Percentiles rank a stretch among this genome's conserved stretches.
These are phyloP conservation scores for Tulasnella sp. DNA, from an alignment of 768 basidiomycete genomes.

Conservation along the genomic window DNA sequence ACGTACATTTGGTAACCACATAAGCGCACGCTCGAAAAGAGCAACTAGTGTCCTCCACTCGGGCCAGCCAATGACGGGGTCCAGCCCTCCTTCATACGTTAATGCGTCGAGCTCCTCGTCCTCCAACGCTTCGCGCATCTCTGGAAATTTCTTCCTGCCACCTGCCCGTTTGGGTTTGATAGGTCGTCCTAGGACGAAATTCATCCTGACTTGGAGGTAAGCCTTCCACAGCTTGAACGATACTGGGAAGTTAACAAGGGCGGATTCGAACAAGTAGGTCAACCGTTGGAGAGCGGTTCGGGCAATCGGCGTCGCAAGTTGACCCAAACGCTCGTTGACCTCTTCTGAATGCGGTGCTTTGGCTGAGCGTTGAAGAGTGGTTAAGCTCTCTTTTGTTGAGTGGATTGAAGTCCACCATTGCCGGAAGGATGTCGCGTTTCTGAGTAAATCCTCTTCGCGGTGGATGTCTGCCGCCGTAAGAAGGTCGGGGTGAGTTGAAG, in stretches of 20 bases:
- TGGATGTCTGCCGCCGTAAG: conserved; percentile 67
- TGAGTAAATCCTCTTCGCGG: conserved; percentile 87
- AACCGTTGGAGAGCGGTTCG: conserved; percentile 74
- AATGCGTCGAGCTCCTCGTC: conserved; percentile 73
- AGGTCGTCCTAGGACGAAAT: conserved; percentile 75
- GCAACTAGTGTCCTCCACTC: conserved; percentile 90
- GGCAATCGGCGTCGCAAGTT: conserved; percentile 62
- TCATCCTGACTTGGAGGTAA: conserved; percentile 75
- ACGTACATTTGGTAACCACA: conserved; percentile 87
- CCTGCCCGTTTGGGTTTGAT: conserved; percentile 67
- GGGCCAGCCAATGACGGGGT: conserved; percentile 86
- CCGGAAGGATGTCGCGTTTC: conserved; percentile 84
- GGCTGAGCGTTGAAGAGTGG: conserved; percentile 50
- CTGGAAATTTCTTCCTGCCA: conserved; percentile 85
- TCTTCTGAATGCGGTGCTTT: conserved; percentile 42
- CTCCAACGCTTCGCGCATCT: conserved; percentile 82
- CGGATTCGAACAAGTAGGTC: conserved; percentile 90
- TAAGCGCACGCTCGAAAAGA: conserved; percentile 83
- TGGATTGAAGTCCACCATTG: conserved; percentile 89
- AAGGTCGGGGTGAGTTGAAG: conserved; percentile 66
- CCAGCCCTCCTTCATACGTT: conserved; percentile 79
- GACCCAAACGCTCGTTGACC: conserved; percentile 58
- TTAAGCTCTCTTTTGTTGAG: conserved; percentile 58
- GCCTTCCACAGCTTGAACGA: conserved; percentile 96
- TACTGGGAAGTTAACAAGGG: conserved; percentile 75